Evolutionary conservation across 2,329 filamentous ascomycete species (phyloP).

Genomic region (Pseudopyricularia cyperi): DNA sequence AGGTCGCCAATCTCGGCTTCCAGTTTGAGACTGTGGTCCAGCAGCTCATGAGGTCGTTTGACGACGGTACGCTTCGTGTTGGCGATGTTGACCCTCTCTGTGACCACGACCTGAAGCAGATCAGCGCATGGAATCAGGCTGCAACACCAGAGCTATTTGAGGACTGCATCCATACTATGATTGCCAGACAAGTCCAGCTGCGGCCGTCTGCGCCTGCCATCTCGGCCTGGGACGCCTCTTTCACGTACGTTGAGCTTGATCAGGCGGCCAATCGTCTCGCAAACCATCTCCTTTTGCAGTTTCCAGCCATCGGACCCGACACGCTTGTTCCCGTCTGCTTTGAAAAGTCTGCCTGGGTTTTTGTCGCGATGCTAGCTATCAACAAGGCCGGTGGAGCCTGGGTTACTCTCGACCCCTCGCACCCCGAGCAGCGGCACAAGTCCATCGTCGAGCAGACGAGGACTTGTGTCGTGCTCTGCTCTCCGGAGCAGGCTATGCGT

Average conservation of each 20-base stretch:
- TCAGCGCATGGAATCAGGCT: not conserved
- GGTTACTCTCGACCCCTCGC: constrained; percentile 10
- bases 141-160: constrained; percentile 4
- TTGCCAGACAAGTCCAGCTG: not conserved
- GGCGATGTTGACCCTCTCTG: not conserved
- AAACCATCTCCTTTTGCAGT: constrained; percentile 17
- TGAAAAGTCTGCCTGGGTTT: constrained; percentile 11
- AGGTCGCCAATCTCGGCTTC: not conserved
- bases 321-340: constrained; percentile 24
- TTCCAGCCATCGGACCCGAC: constrained; percentile 22
- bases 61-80: not conserved
- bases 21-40: not conserved
- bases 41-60: not conserved
- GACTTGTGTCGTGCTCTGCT: constrained; percentile 6
- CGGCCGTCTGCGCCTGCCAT: constrained; percentile 21
- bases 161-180: not conserved
- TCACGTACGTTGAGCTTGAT: constrained; percentile 32
- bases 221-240: constrained; percentile 33
- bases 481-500: constrained; percentile 6
- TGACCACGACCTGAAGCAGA: not conserved
- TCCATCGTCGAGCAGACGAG: constrained; percentile 10
- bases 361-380: constrained; percentile 9
- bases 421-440: constrained; percentile 7
- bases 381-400: constrained; percentile 12
- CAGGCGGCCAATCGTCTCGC: constrained; percentile 26